These are phyloP conservation scores for Salpingoeca rosetta DNA, from an alignment of 78 protist species.

Conservation along the genomic window DNA sequence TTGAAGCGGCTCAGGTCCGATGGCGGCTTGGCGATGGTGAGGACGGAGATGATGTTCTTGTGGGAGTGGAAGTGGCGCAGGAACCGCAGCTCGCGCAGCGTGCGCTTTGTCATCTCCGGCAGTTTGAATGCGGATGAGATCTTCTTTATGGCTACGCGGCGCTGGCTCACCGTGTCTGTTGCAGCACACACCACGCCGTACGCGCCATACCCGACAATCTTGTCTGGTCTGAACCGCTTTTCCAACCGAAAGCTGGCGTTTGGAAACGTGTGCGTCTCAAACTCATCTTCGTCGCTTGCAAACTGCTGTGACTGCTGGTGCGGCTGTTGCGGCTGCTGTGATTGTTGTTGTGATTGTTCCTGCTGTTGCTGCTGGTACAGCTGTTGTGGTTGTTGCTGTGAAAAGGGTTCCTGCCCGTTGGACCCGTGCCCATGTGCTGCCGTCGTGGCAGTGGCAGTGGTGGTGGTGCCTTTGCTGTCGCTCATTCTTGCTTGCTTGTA, in stretches of 20 bases:
- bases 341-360: neutral
- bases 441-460: too few species aligned
- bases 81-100: constrained; percentile 84
- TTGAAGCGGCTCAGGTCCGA: neutral
- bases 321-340: neutral
- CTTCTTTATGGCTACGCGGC: constrained; percentile 85
- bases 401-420: too few species aligned
- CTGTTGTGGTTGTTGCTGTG: too few species aligned
- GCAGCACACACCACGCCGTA: constrained; percentile 50
- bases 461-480: too few species aligned
- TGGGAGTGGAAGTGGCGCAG: constrained; percentile 35
- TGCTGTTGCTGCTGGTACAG: too few species aligned
- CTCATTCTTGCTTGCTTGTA: too few species aligned
- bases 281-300: neutral
- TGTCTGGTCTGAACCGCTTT: constrained; percentile 19
- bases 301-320: neutral
- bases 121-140: constrained; percentile 72
- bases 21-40: neutral
- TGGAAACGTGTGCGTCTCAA: neutral
- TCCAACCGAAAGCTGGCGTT: constrained; percentile 28
- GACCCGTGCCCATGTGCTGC: too few species aligned
- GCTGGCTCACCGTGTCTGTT: neutral
- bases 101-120: constrained; percentile 69
- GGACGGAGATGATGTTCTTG: neutral
- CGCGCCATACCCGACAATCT: constrained; percentile 63